Evolutionary conservation across 2,329 filamentous ascomycete genomes (phyloP).

Genomic region (Scorias spongiosa): DNA sequence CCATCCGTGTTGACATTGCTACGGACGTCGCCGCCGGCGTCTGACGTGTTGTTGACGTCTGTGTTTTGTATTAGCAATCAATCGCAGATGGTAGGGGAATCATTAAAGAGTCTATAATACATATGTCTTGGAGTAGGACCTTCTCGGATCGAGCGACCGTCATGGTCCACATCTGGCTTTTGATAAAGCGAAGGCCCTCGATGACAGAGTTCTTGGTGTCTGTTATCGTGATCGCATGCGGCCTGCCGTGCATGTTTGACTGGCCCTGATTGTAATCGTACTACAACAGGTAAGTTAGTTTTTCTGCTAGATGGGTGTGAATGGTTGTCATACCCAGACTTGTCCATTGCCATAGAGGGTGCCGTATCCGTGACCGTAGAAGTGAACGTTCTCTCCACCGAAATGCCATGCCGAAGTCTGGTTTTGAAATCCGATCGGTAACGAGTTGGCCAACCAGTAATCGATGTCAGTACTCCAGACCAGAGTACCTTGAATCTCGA

Average conservation of each 20-base stretch:
- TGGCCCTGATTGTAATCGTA: constrained; percentile 14
- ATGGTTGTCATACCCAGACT: constrained; percentile 33
- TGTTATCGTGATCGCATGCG: constrained; percentile 38
- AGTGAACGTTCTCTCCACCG: constrained; percentile 36
- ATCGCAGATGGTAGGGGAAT: no score
- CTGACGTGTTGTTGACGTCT: constrained; percentile 35
- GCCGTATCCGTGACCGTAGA: constrained; percentile 36
- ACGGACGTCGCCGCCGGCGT: constrained; percentile 1
- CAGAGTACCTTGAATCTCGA: constrained; percentile 34
- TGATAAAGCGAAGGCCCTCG: constrained; percentile 35
- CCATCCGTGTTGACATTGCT: constrained; percentile 31
- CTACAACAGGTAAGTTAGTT: constrained; percentile 5
- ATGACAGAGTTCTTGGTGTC: constrained; percentile 34
- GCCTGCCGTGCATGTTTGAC: constrained; percentile 34
- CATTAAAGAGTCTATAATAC: not conserved
- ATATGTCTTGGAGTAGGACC: constrained; percentile 35
- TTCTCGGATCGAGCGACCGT: constrained; percentile 35
- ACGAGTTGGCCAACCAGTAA: constrained; percentile 38
- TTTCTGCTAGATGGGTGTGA: not conserved
- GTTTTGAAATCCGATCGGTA: constrained; percentile 40
- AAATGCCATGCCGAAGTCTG: constrained; percentile 40
- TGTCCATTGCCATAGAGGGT: constrained; percentile 46
- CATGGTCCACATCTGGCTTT: constrained; percentile 45
- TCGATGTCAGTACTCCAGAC: constrained; percentile 28
- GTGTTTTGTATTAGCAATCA: not conserved